These are phyloP conservation scores for Suhomyces yuchorum DNA, from an alignment of 1,139 yeast species.

Conservation along the genomic window DNA sequence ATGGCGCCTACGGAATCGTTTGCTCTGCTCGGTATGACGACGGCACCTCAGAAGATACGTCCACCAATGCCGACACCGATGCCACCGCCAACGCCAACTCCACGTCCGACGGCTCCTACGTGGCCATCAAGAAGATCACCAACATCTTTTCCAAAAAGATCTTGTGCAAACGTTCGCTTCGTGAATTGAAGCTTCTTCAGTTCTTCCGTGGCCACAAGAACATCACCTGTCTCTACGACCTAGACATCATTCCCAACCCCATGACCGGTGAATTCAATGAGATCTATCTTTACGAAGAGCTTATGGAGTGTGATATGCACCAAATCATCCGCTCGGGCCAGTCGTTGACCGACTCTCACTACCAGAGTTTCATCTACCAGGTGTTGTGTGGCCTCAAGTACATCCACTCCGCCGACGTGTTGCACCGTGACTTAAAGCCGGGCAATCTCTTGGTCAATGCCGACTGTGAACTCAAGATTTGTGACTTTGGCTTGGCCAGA, in stretches of 20 bases:
- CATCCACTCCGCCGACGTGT: constrained; percentile 93
- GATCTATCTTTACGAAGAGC: constrained; percentile 86
- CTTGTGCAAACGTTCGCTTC: constrained; percentile 81
- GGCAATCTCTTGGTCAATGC: constrained; percentile 92
- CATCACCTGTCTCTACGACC: constrained; percentile 89
- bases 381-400: constrained; percentile 90
- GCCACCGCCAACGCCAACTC: constrained; percentile 10
- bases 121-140: constrained; percentile 93
- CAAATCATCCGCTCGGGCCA: constrained; percentile 94
- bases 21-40: constrained; percentile 91
- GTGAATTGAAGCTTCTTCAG: constrained; percentile 84
- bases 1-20: constrained; percentile 96
- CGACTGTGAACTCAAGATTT: constrained; percentile 92
- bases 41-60: constrained; percentile 34
- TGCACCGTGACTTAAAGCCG: constrained; percentile 93
- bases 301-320: constrained; percentile 98
- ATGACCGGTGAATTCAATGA: constrained; percentile 77
- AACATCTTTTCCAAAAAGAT: constrained; percentile 88
- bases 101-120: constrained; percentile 43
- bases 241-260: constrained; percentile 85
- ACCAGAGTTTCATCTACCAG: constrained; percentile 90
- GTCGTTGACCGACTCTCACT: constrained; percentile 92
- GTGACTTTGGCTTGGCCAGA: constrained; percentile 96
- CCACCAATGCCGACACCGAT: constrained; percentile 11
- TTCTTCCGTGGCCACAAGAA: constrained; percentile 93